These are phyloP conservation scores for Alternaria sp. DNA, from an alignment of 2,329 filamentous ascomycete species.

Conservation along the genomic window DNA sequence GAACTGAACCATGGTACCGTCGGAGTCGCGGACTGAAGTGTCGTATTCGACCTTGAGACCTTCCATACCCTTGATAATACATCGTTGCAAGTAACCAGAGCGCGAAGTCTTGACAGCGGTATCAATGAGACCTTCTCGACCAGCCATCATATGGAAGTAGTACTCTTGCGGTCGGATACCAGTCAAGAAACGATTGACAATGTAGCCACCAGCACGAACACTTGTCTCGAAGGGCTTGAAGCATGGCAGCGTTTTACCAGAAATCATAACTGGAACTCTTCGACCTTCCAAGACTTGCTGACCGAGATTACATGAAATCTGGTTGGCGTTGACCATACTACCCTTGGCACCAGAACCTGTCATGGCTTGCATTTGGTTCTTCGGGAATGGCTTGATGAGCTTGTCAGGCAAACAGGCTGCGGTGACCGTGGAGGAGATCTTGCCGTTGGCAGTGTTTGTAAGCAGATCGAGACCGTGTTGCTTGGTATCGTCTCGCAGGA, in stretches of 20 bases:
- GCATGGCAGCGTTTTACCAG: constrained; percentile 93
- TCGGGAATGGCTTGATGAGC: constrained; percentile 89
- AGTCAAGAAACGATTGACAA: constrained; percentile 96
- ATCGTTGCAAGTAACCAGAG: constrained; percentile 94
- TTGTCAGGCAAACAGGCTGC: constrained; percentile 79
- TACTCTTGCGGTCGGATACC: constrained; percentile 97
- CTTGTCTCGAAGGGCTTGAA: constrained; percentile 93
- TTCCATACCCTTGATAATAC: constrained; percentile 98
- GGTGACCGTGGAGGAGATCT: constrained; percentile 81
- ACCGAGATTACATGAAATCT: constrained; percentile 96
- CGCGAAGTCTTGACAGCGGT: constrained; percentile 98
- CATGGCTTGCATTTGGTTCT: constrained; percentile 99
- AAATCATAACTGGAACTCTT: constrained; percentile 96
- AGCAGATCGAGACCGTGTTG: constrained; percentile 89
- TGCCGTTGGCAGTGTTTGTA: constrained; percentile 74
- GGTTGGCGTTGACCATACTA: constrained; percentile 89
- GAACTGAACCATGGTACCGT: constrained; percentile 93
- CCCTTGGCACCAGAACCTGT: constrained; percentile 97
- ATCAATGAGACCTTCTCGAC: constrained; percentile 96
- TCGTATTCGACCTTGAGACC: constrained; percentile 92
- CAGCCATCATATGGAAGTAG: constrained; percentile 99
- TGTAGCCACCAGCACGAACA: constrained; percentile 89
- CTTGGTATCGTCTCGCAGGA: constrained; percentile 88
- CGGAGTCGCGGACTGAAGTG: constrained; percentile 89
- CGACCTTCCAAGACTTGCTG: constrained; percentile 96